A percentile compares a stretch with the other conserved stretches of the same genome.
Conservation (phyloP, 176 grass and related monocot genomes). For the Lolium perenne region DNA sequence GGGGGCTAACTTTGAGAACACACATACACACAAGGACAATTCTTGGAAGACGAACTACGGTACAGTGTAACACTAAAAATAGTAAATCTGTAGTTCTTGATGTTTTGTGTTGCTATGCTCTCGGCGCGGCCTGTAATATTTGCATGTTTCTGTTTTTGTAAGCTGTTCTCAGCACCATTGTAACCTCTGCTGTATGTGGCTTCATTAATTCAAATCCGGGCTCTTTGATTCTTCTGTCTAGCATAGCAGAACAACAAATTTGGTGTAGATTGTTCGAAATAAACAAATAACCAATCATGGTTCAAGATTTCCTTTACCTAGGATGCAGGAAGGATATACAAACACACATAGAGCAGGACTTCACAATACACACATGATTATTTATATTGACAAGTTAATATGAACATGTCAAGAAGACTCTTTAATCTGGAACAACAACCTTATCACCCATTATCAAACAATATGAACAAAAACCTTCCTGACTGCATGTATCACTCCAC, state of each 20-base stretch:
- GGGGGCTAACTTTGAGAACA: background rate
- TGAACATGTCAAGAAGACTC: slow-evolving; percentile 3
- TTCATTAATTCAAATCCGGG: too few relatives aligned
- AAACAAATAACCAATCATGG: background rate
- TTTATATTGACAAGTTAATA: background rate
- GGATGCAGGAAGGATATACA: background rate
- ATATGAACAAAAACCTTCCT: background rate
- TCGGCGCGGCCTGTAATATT: too few relatives aligned
- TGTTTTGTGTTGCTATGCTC: too few relatives aligned
- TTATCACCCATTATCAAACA: background rate
- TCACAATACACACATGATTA: slow-evolving; percentile 9
- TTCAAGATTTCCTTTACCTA: background rate
- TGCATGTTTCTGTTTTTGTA: too few relatives aligned
- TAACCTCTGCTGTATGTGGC: too few relatives aligned
- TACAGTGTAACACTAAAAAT: background rate
- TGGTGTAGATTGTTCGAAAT: background rate
- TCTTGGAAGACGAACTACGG: background rate
- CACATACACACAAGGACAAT: background rate
- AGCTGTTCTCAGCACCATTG: too few relatives aligned
- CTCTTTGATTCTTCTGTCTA: background rate
- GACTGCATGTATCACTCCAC: background rate
- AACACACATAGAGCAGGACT: background rate
- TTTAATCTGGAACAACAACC: background rate
- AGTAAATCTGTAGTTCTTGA: background rate
- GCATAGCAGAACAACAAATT: background rate